Base-by-base conservation (phyloP, 2,329 filamentous ascomycete genomes). In the Trichothecium roseum region DNA sequence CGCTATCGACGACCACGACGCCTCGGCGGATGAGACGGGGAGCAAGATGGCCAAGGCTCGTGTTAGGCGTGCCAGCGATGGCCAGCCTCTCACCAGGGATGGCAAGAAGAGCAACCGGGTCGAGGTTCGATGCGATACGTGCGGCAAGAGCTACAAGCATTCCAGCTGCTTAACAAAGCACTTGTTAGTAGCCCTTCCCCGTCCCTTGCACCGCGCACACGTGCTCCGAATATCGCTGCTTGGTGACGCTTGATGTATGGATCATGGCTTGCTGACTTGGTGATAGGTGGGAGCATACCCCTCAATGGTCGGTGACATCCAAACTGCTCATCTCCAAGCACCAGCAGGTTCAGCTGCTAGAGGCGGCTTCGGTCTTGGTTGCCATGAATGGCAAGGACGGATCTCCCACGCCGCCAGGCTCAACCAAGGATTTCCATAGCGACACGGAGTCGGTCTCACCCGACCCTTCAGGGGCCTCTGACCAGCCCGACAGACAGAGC, bases 131-230 rank as follows among this genome's bases (percentile, higher is more conserved):
- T 98, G 91, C 69, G 86, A 94, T 58, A 89, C 88, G 64, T 98
- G 91, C 70, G 89, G 89, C 63, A 98, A 98, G 74, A 87, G 87
- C 66, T 98, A 98, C 78, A 98, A 98, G 79, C 91, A 98, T 74
- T 94, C 88, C 78, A 96, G 91, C 71, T 98, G 91, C 78, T 78
- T 98, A 72, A 93, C 85, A 60, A 98, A 96, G 78, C 91, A 98
- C 80, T 82, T 95, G 91, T 96, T 80, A 77, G 91, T 94, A 72
- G 68, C 72, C 78, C 72, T 68, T 64, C 63, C 64, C 20, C 41
- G 41, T 39, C 38, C 41, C 41, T 37, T 32, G 17, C 18, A 8
- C 7, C 30, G 18, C 29, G n/a, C 8, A 30, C 27, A 13, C n/a
- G 8, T 28, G 5, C 28, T 16, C 16, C 14, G 15, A 10, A 28